Evolutionary conservation across 306 rosid species (phyloP).

Genomic region (Dryas octopetala): DNA sequence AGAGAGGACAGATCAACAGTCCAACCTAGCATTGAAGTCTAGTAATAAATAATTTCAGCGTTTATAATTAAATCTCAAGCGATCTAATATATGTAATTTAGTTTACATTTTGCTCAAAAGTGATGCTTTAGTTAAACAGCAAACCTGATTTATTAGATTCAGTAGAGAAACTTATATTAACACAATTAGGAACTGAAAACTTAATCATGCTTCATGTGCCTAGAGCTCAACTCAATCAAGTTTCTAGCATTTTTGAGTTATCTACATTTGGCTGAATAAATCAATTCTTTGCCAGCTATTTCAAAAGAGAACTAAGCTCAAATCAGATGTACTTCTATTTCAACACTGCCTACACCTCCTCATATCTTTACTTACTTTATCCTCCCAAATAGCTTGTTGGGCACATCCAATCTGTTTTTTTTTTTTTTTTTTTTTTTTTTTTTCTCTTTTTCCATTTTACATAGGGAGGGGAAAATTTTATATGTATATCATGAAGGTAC

Average conservation of each 20-base stretch:
- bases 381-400: constrained; percentile 4
- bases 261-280: not conserved
- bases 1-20: no score
- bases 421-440: not conserved
- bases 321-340: not conserved
- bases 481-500: not conserved
- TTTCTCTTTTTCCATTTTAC: not conserved
- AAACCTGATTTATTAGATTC: no score
- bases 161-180: no score
- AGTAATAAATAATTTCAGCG: no score
- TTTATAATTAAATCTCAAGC: no score
- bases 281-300: not conserved
- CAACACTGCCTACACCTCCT: no score
- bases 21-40: no score
- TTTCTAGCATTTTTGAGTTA: not conserved
- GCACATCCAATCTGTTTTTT: not conserved
- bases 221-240: not conserved
- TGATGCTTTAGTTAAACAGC: no score
- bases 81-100: no score
- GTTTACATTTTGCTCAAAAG: no score
- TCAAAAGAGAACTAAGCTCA: not conserved
- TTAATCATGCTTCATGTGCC: not conserved
- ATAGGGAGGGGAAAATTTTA: not conserved
- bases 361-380: not conserved
- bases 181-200: no score